Percentiles rank a stretch among this genome's conserved stretches.
Conservation (phyloP, 225 moss, liverwort and hornwort species). For the Physcomitrellopsis africana region DNA sequence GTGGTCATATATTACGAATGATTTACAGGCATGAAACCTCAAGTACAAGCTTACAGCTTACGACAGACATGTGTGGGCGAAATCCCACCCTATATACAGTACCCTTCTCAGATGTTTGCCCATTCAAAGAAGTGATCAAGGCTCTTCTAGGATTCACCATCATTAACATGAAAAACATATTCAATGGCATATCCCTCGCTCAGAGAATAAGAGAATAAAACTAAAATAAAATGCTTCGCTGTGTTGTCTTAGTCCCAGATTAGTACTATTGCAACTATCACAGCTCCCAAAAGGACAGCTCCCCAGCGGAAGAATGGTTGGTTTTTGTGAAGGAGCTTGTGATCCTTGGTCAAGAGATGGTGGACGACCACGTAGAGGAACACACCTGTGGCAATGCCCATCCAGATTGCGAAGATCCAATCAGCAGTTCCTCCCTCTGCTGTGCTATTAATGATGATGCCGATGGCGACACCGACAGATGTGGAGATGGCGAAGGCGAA, state of each 20-base stretch:
- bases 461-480: conserved; percentile 79
- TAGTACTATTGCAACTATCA: conserved; percentile 56
- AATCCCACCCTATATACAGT: conserved; percentile 57
- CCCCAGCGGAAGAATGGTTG: conserved; percentile 62
- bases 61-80: conserved; percentile 62
- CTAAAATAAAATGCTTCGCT: not conserved
- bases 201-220: not conserved
- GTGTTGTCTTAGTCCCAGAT: conserved; percentile 65
- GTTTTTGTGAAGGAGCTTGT: conserved; percentile 46
- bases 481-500: conserved; percentile 78
- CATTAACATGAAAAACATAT: not conserved
- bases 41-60: too few relatives aligned
- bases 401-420: conserved; percentile 90
- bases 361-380: conserved; percentile 85
- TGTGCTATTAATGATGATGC: conserved; percentile 70
- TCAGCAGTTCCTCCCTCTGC: conserved; percentile 56
- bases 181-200: not conserved
- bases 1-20: too few relatives aligned
- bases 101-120: not conserved
- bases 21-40: too few relatives aligned
- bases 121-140: not conserved
- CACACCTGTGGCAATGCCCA: conserved; percentile 82
- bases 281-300: conserved; percentile 55
- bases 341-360: conserved; percentile 76
- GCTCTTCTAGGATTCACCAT: not conserved